A percentile compares a stretch with the other conserved stretches of the same genome.
These are phyloP conservation scores for Rhynchospora breviuscula DNA, from an alignment of 176 grass and related monocot species.

Conservation along the genomic window DNA sequence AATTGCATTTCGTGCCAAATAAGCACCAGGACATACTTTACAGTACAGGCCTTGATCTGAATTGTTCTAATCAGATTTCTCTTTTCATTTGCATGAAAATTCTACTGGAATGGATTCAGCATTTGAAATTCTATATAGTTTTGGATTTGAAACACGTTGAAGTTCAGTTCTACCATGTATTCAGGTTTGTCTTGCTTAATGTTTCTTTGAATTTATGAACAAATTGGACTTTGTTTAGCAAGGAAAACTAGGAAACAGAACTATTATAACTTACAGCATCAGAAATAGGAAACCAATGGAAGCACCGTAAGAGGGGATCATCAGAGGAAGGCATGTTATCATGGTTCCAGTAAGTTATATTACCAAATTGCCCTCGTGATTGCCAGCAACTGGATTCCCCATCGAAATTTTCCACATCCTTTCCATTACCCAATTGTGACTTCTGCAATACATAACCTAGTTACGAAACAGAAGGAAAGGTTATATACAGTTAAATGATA, in stretches of 20 bases:
- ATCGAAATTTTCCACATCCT: conserved; percentile 29
- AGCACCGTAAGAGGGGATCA: conserved; percentile 66
- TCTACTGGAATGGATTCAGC: too few relatives aligned
- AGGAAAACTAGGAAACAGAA: not conserved
- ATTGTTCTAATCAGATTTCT: not conserved
- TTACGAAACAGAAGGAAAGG: conserved; percentile 12
- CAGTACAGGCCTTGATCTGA: not conserved
- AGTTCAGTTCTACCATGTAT: too few relatives aligned
- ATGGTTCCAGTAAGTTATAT: conserved; percentile 89
- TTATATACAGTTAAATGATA: not conserved
- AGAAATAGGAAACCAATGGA: conserved; percentile 82
- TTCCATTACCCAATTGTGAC: conserved; percentile 29
- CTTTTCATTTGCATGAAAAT: too few relatives aligned
- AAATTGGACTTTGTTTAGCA: not conserved
- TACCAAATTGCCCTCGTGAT: conserved; percentile 61
- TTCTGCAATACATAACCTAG: conserved; percentile 80
- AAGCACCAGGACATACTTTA: conserved; percentile 1
- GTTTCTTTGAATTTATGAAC: not conserved
- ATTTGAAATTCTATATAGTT: too few relatives aligned
- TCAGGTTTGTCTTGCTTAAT: not conserved
- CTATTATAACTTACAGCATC: conserved; percentile 53
- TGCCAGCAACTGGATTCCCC: conserved; percentile 48
- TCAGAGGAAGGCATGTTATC: conserved; percentile 70
- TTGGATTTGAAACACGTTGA: too few relatives aligned
- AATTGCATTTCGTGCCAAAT: not conserved